Percentiles rank a stretch among this genome's conserved stretches.
Evolutionary conservation across 805 yeast species (phyloP).

Genomic region (Naumovozyma baii): DNA sequence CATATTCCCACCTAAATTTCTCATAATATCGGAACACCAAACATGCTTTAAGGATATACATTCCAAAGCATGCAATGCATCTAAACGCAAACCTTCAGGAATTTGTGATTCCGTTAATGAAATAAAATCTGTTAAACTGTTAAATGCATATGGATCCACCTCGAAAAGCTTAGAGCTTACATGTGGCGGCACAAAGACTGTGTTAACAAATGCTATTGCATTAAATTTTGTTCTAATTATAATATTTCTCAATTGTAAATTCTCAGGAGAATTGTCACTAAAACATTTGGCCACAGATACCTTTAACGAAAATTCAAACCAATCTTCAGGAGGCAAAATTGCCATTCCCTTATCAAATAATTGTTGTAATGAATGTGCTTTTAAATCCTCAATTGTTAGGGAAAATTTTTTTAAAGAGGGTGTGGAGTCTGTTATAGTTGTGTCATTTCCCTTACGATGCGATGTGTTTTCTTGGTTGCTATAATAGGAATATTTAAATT

Average conservation of each 20-base stretch:
- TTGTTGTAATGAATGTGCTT: slow-evolving; percentile 47
- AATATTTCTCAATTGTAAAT: slow-evolving; percentile 45
- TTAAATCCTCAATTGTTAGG: slow-evolving; percentile 48
- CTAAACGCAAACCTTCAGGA: slow-evolving; percentile 43
- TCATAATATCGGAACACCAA: slow-evolving; percentile 68
- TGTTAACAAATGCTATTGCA: slow-evolving; percentile 55
- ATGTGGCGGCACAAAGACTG: slow-evolving; percentile 46
- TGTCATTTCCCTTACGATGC: slow-evolving; percentile 3
- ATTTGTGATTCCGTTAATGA: slow-evolving; percentile 50
- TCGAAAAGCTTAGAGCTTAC: slow-evolving; percentile 61
- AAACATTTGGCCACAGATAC: slow-evolving; percentile 67
- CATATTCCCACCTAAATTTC: slow-evolving; percentile 76
- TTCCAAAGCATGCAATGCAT: slow-evolving; percentile 59
- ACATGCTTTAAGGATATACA: slow-evolving; percentile 55
- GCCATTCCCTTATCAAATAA: slow-evolving; percentile 52
- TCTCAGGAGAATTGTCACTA: slow-evolving; percentile 43
- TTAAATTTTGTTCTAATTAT: slow-evolving; percentile 55
- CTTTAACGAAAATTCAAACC: slow-evolving; percentile 53
- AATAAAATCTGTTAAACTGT: slow-evolving; percentile 61
- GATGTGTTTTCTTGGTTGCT: slow-evolving; percentile 10
- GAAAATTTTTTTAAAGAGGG: slow-evolving; percentile 37
- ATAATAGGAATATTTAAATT: slow-evolving; percentile 46
- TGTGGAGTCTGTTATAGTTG: slow-evolving; percentile 1
- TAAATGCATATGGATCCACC: slow-evolving; percentile 59
- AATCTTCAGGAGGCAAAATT: slow-evolving; percentile 49